These are phyloP conservation scores for Vigna unguiculata DNA, from an alignment of 306 rosid species.

Conservation along the genomic window DNA sequence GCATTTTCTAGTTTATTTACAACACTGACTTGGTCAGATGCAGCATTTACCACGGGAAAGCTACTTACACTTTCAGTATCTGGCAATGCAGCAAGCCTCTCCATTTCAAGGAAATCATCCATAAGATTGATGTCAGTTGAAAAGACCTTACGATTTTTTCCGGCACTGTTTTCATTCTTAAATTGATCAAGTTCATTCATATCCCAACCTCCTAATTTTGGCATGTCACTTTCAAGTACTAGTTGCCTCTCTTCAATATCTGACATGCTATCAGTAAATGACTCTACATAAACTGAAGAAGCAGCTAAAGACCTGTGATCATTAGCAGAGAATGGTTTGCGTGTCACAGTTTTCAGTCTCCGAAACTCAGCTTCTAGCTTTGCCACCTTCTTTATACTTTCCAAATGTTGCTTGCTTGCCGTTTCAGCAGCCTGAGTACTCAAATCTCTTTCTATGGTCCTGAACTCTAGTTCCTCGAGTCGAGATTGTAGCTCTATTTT, in stretches of 20 bases:
- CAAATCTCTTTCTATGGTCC: conserved; percentile 67
- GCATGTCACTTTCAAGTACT: conserved; percentile 50
- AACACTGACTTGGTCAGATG: conserved; percentile 35
- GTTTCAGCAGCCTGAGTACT: conserved; percentile 70
- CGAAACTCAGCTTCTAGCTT: conserved; percentile 80
- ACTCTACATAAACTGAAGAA: conserved; percentile 57
- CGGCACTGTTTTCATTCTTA: conserved; percentile 47
- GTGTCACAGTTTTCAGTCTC: conserved; percentile 54
- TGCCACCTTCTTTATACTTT: conserved; percentile 65
- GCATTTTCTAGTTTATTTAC: conserved; percentile 1
- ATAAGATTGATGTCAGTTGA: conserved; percentile 63
- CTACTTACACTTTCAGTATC: conserved; percentile 49
- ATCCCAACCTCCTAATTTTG: conserved; percentile 47
- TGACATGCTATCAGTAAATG: conserved; percentile 61
- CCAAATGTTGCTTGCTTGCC: conserved; percentile 74
- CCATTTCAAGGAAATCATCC: conserved; percentile 90
- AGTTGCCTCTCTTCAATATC: conserved; percentile 58
- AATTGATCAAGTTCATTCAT: conserved; percentile 44
- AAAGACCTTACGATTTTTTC: conserved; percentile 46
- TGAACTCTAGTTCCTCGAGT: conserved; percentile 62
- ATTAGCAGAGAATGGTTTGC: conserved; percentile 51
- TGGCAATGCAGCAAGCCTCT: conserved; percentile 69
- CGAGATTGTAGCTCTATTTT: conserved; percentile 59
- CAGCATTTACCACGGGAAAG: conserved; percentile 38
- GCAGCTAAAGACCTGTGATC: conserved; percentile 49